Conservation (phyloP, 108 stramenopile species). For the Seminavis robusta region DNA sequence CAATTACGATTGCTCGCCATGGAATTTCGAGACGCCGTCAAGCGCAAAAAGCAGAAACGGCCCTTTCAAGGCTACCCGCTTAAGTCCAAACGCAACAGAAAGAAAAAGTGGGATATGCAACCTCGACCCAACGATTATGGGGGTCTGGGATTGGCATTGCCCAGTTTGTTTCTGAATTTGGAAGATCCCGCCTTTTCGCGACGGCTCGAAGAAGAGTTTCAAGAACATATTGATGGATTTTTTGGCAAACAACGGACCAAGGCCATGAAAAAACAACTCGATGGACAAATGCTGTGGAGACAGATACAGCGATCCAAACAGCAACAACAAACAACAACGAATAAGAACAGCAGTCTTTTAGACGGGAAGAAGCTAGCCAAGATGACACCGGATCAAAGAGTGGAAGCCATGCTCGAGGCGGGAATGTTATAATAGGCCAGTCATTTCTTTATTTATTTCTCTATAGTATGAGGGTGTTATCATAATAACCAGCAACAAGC, state of each 20-base stretch:
- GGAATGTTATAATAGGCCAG: constrained; percentile 47
- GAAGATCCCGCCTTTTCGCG: constrained; percentile 65
- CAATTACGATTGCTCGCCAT: background rate
- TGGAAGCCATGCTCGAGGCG: constrained; percentile 50
- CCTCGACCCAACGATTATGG: constrained; percentile 77
- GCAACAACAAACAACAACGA: background rate
- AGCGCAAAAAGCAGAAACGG: background rate
- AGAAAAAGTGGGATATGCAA: constrained; percentile 57
- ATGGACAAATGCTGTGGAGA: constrained; percentile 74
- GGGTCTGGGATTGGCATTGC: constrained; percentile 76
- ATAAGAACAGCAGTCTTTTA: background rate
- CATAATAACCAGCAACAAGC: too few relatives aligned
- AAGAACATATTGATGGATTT: constrained; percentile 81
- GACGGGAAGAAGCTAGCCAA: constrained; percentile 34
- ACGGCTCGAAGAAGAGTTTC: constrained; percentile 74
- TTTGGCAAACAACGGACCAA: constrained; percentile 82
- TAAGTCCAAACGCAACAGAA: constrained; percentile 28
- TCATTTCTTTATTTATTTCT: too few relatives aligned
- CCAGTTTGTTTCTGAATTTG: constrained; percentile 59
- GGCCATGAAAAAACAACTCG: constrained; percentile 73
- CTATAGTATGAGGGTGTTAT: too few relatives aligned
- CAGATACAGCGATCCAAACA: constrained; percentile 21
- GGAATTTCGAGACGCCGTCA: background rate
- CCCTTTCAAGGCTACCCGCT: constrained; percentile 9
- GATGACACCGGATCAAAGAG: constrained; percentile 51